A percentile compares a stretch with the other conserved stretches of the same genome.
phyloP scores from a whole-genome alignment of 2,329 filamentous ascomycete genomes.

The Aspergillus pseudoglaucus region DNA sequence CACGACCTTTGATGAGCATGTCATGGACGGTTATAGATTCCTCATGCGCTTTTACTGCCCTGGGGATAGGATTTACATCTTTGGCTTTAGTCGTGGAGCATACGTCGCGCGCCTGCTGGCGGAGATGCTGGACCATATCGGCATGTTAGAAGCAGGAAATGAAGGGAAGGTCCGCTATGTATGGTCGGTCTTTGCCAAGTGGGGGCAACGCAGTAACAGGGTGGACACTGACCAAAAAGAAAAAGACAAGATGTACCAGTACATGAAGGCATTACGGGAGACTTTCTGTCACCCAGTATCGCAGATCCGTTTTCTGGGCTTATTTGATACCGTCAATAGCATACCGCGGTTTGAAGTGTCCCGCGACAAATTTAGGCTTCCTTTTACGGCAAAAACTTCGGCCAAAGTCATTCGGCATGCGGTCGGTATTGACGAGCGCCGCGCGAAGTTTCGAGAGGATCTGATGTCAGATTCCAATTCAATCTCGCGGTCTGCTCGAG shows the following conservation, averaged over 20 bases:
- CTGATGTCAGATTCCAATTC: too few relatives aligned
- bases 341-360: conserved; percentile 47
- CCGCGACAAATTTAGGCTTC: conserved; percentile 44
- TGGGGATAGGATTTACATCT: conserved; percentile 59
- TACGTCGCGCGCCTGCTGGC: conserved; percentile 71
- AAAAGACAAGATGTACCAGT: too few relatives aligned
- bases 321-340: conserved; percentile 43
- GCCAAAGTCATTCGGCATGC: conserved; percentile 46
- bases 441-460: conserved; percentile 40
- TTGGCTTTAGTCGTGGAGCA: conserved; percentile 66
- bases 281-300: too few relatives aligned
- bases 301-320: too few relatives aligned
- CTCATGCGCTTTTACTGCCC: conserved; percentile 66
- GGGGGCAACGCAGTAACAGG: too few relatives aligned
- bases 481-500: too few relatives aligned
- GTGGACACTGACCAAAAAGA: too few relatives aligned
- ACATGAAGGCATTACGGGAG: too few relatives aligned
- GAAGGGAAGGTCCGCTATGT: conserved; percentile 68
- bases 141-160: conserved; percentile 71
- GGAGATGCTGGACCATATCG: conserved; percentile 79
- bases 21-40: conserved; percentile 76
- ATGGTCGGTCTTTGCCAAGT: too few relatives aligned
- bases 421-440: conserved; percentile 46
- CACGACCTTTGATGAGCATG: conserved; percentile 73
- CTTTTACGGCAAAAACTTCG: conserved; percentile 24